Percentiles rank a stretch among this genome's conserved stretches.
Evolutionary conservation across 164 flowering plant genomes (phyloP).

Genomic region (Euptelea pleiosperma): DNA sequence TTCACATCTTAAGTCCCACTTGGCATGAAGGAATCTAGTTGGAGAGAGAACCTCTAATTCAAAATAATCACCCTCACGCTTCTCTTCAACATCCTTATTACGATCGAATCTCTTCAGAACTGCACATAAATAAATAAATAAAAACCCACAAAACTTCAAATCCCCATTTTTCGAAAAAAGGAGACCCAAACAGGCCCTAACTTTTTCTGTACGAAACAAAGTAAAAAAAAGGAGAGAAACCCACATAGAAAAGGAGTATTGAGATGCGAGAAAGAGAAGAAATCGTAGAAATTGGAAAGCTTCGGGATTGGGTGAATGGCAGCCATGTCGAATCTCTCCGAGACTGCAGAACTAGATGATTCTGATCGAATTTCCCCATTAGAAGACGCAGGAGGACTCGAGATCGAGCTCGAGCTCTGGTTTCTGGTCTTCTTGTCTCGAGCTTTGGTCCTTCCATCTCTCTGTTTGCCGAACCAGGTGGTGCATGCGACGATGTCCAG

Average conservation of each 20-base stretch:
- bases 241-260: constrained; percentile 68
- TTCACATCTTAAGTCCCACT: too few relatives aligned
- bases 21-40: too few relatives aligned
- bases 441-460: constrained; percentile 30
- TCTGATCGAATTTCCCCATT: constrained; percentile 28
- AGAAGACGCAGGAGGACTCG: constrained; percentile 12
- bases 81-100: constrained; percentile 35
- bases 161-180: not conserved
- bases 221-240: constrained; percentile 18
- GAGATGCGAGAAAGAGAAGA: constrained; percentile 81
- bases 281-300: constrained; percentile 86
- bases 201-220: too few relatives aligned
- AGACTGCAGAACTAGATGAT: constrained; percentile 32
- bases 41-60: constrained; percentile 59
- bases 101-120: constrained; percentile 40
- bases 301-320: constrained; percentile 82
- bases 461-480: constrained; percentile 55
- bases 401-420: constrained; percentile 10
- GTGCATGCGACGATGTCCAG: constrained; percentile 93
- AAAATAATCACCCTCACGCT: constrained; percentile 68
- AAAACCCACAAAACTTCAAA: not conserved
- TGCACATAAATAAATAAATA: constrained; percentile 16
- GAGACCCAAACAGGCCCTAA: too few relatives aligned
- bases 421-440: constrained; percentile 34
- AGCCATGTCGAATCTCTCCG: constrained; percentile 59